Conservation (phyloP, 2,329 filamentous ascomycete species). For the Apiospora marii region DNA sequence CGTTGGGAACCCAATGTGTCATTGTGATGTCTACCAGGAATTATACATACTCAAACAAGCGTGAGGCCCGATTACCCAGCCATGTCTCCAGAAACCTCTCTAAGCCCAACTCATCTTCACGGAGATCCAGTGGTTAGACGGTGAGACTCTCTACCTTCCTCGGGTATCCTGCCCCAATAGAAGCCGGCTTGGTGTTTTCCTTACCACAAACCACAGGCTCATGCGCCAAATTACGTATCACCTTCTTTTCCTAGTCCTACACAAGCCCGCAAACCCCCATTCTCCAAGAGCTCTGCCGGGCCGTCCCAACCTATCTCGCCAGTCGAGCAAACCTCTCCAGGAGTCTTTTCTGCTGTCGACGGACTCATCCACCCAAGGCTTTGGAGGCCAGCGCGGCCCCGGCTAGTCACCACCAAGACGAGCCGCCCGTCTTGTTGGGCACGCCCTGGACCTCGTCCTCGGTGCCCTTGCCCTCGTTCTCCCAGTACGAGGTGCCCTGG, state of each 20-base stretch:
- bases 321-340: neutral
- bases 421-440: neutral
- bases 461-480: conserved; percentile 27
- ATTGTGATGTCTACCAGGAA: neutral
- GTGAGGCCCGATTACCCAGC: neutral
- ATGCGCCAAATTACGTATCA: neutral
- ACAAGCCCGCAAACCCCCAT: neutral
- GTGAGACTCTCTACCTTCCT: neutral
- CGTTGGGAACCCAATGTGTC: neutral
- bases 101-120: neutral
- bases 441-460: conserved; percentile 23
- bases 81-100: neutral
- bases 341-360: no score
- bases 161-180: neutral
- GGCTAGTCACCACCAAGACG: conserved; percentile 15
- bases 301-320: neutral
- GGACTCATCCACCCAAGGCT: neutral
- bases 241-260: neutral
- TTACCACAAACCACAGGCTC: neutral
- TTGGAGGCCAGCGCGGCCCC: neutral
- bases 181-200: neutral
- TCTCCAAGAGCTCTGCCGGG: neutral
- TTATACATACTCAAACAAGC: neutral
- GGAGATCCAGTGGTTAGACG: neutral
- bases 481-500: conserved; percentile 20